These are phyloP conservation scores for Nemania sp. DNA, from an alignment of 2,329 filamentous ascomycete species.

Conservation along the genomic window DNA sequence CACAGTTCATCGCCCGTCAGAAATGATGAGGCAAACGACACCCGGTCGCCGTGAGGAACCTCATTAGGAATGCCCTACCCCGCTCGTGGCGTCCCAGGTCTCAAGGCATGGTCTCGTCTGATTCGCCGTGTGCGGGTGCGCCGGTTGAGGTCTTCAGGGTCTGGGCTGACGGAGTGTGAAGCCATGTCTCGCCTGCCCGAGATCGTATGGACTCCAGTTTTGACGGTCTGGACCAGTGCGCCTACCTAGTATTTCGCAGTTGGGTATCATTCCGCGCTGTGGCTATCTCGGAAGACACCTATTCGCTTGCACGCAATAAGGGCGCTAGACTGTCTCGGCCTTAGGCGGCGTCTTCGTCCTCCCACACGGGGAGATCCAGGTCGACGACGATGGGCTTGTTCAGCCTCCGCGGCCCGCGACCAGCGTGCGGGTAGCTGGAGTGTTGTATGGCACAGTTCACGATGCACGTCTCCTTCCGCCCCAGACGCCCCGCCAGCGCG, in stretches of 20 bases:
- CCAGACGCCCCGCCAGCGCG: constrained; percentile 48
- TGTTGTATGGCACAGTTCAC: constrained; percentile 80
- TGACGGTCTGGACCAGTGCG: too few relatives aligned
- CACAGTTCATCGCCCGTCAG: neutral
- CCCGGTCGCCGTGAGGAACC: constrained; percentile 14
- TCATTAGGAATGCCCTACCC: constrained; percentile 21
- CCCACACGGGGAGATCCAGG: constrained; percentile 68
- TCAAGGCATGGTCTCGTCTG: neutral
- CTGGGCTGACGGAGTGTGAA: too few relatives aligned
- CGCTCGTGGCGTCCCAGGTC: constrained; percentile 20
- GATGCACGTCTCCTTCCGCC: constrained; percentile 71
- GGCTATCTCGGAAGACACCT: neutral
- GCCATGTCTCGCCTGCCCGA: neutral
- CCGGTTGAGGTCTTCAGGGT: neutral
- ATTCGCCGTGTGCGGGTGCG: constrained; percentile 7
- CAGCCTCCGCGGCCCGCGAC: constrained; percentile 61
- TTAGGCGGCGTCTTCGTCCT: constrained; percentile 26
- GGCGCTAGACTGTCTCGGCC: too few relatives aligned
- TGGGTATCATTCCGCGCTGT: too few relatives aligned
- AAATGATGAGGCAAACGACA: neutral
- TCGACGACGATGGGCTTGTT: constrained; percentile 87
- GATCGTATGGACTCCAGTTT: too few relatives aligned
- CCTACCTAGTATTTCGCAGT: too few relatives aligned
- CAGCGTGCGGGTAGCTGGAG: constrained; percentile 64
- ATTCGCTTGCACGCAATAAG: neutral